These are phyloP conservation scores for Casuarina glauca DNA, from an alignment of 306 rosid genomes.

Conservation along the genomic window DNA sequence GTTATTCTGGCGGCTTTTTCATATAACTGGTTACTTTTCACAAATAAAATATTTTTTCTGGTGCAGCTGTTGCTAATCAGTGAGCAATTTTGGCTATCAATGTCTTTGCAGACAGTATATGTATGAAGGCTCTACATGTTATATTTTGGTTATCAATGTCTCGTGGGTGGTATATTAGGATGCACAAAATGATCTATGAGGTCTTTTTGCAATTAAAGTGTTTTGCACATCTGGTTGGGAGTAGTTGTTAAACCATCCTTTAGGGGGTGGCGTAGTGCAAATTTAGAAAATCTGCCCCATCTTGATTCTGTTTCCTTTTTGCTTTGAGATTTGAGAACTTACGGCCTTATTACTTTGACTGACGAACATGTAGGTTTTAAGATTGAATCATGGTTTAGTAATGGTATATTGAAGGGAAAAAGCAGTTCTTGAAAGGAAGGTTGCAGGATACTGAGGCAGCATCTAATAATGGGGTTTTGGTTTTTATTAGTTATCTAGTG, in stretches of 20 bases:
- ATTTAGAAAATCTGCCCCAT: not conserved
- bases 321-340: not conserved
- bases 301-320: not conserved
- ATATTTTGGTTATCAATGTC: too few species aligned
- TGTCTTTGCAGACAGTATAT: too few species aligned
- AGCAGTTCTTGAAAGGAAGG: not conserved
- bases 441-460: not conserved
- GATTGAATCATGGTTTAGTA: not conserved
- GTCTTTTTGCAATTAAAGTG: not conserved
- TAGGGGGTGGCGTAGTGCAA: not conserved
- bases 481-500: not conserved
- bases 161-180: not conserved
- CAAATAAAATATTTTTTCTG: not conserved
- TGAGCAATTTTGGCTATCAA: not conserved
- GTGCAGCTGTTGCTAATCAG: not conserved
- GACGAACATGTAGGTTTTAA: too few species aligned
- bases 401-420: not conserved
- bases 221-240: too few species aligned
- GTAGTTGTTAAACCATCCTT: too few species aligned
- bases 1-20: not conserved
- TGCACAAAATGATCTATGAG: not conserved
- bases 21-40: not conserved
- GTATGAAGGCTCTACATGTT: too few species aligned
- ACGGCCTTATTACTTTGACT: not conserved
- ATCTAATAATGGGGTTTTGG: not conserved